Evolutionary conservation across 2,329 filamentous ascomycete genomes (phyloP), one percentile per base, ranked within the genome.

Genomic region (Trichophyton rubrum): DNA sequence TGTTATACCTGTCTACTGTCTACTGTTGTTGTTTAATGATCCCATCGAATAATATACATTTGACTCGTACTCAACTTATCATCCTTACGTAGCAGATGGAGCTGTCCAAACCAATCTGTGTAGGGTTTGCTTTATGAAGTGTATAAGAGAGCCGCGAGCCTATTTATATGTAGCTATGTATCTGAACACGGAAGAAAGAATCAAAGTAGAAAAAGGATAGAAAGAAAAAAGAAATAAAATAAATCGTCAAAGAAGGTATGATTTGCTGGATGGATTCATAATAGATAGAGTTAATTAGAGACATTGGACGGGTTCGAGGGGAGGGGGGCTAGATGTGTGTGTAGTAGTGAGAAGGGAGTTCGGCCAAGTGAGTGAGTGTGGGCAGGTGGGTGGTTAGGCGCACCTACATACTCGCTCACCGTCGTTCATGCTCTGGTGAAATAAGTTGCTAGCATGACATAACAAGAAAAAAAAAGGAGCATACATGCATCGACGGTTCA

Each of bases 401-500:
- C 8, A 38, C 33, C 33, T 38, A 38, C 33, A 3, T 9, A 13
- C 33, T 38, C 8, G 11, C 33, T 38, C 33, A 38, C 33, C 11
- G 9, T 38, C 33, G 3, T 38, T 47, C 43, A 47, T 47, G 43
- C 43, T 24, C 17, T 38, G 33, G 33, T 38, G 11, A 13, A 13
- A 9, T 38, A 24, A 11, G 15, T 53, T 53, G 22, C 9, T 53
- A 13, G 27, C 27, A 24, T 53, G 11, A 24, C 5, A 15, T 33
- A 3, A 24, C 2, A 13, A 15, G 20, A 33, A 30, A n/a, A 8
- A 3, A 33, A 53, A 30, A 53, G 22, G 33, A 38, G 33, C 3
- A 15, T 53, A 33, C 49, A 53, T 53, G 49, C 49, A 53, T 53
- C 20, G 27, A n/a, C 20, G 55, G 24, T 59, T 61, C 60, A 56